phyloP scores from a whole-genome alignment of 305 asterid genomes.

The Fraxinus greggii region DNA sequence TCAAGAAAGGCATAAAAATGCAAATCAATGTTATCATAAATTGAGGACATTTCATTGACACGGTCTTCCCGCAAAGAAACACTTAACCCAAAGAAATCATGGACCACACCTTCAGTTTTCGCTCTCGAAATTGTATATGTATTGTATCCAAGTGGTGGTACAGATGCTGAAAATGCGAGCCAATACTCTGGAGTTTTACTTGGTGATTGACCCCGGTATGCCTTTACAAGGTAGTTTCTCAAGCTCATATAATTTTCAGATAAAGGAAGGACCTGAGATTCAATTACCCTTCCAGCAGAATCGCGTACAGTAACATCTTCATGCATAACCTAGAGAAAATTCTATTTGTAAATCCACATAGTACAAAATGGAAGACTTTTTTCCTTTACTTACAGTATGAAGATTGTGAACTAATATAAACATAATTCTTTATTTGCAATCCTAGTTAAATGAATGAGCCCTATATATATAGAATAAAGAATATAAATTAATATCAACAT shows the following conservation, averaged over 20 bases:
- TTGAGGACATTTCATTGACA: conserved; percentile 11
- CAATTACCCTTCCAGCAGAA: conserved; percentile 39
- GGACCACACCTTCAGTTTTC: conserved; percentile 29
- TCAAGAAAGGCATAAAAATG: conserved; percentile 11
- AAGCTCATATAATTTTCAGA: conserved; percentile 25
- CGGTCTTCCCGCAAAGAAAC: neutral
- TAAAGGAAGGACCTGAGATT: conserved; percentile 42
- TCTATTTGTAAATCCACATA: neutral
- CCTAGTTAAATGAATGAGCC: neutral
- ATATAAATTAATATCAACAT: neutral
- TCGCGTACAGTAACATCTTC: conserved; percentile 34
- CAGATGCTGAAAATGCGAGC: conserved; percentile 43
- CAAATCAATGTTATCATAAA: neutral
- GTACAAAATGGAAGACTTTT: neutral
- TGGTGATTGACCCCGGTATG: conserved; percentile 34
- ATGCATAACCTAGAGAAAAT: conserved; percentile 27
- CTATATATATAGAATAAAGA: neutral
- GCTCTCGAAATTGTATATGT: conserved; percentile 34
- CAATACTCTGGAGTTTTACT: conserved; percentile 36
- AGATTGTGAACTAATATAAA: neutral
- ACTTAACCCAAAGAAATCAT: neutral
- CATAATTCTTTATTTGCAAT: neutral
- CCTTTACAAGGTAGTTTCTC: conserved; percentile 36
- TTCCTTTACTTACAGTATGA: neutral
- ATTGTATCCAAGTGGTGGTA: conserved; percentile 42